Base-by-base conservation (phyloP, 768 basidiomycete species). In the button mushroom (Agaricus bisporus) region DNA sequence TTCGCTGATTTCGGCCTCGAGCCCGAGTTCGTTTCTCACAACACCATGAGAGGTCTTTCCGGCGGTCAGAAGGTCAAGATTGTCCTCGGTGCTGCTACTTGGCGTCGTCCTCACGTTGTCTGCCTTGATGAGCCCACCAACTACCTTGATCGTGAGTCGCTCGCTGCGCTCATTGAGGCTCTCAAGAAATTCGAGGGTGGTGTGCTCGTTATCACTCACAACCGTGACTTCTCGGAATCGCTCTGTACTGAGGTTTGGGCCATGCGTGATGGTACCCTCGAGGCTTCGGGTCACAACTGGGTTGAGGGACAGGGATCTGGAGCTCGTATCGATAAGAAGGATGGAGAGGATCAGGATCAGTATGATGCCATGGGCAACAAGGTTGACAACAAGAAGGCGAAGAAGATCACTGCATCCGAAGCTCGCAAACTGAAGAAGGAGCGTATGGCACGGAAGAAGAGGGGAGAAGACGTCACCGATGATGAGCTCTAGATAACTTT, bases 21-120 rank as follows among this genome's bases (percentile, higher is more conserved):
- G 76, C 78, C 97, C 58, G 97, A 98, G 78, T 98, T 99, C 71
- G 93, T 95, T 60, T 91, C 91, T 22, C 97, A 99, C 81, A 99
- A 98, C 83, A 88, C 88, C 62, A 99, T 98, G 97, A 83, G 95
- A 57, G 95, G 95, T 82, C 85, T 97, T 43, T 95, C 94, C 59
- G 95, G 95, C 72, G 95, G 95, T 69, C 95, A 98, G 76, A 98
- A 98, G 77, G 95, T 98, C 70, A 98, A 98, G 87, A 93, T 98
- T 64, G 95, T 97, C 44, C 89, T 98, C 62, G 94, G 91, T 74
- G 94, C 95, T 58, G 95, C 95, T 38, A 97, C 95, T 41, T 99
- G 97, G 97, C 93, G 97, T 70, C 88, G 94, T 63, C 97, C 97
- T 55, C 95, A 98, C 79, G 70, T 97, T 73, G 90, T 98, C 70